Evolutionary conservation across 257 asterid genomes (phyloP).

Genomic region (Penstemon eatonii): DNA sequence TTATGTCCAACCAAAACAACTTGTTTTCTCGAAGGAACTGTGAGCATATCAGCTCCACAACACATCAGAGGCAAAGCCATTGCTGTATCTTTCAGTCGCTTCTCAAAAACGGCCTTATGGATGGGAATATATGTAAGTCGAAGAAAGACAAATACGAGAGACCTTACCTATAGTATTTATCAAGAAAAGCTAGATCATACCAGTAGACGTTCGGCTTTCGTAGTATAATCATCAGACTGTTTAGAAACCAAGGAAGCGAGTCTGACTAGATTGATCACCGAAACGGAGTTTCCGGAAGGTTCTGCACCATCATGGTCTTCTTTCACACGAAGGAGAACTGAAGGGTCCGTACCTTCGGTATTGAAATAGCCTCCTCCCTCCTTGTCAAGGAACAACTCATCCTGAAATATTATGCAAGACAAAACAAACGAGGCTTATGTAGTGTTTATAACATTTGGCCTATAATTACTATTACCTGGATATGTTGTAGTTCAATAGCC

Average conservation of each 20-base stretch:
- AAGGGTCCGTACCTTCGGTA: conserved; percentile 85
- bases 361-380: conserved; percentile 92
- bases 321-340: conserved; percentile 87
- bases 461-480: conserved; percentile 47
- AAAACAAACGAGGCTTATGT: not conserved
- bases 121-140: too few relatives aligned
- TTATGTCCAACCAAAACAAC: conserved; percentile 64
- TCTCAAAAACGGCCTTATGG: conserved; percentile 89
- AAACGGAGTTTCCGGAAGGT: conserved; percentile 91
- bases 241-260: conserved; percentile 66
- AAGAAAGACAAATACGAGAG: not conserved
- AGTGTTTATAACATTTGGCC: not conserved
- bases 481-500: conserved; percentile 83
- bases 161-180: not conserved
- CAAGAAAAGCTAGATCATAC: conserved; percentile 34
- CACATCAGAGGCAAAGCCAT: conserved; percentile 89
- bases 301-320: conserved; percentile 98
- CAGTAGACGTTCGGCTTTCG: conserved; percentile 68
- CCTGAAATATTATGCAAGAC: conserved; percentile 41
- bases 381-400: conserved; percentile 79
- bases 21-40: conserved; percentile 65
- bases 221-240: conserved; percentile 49
- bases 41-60: conserved; percentile 84
- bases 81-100: conserved; percentile 66
- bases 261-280: conserved; percentile 74